Evolutionary conservation across 495 filamentous ascomycete species (phyloP), one percentile per base, ranked within the genome.

Genomic region (Venustampulla echinocandica): DNA sequence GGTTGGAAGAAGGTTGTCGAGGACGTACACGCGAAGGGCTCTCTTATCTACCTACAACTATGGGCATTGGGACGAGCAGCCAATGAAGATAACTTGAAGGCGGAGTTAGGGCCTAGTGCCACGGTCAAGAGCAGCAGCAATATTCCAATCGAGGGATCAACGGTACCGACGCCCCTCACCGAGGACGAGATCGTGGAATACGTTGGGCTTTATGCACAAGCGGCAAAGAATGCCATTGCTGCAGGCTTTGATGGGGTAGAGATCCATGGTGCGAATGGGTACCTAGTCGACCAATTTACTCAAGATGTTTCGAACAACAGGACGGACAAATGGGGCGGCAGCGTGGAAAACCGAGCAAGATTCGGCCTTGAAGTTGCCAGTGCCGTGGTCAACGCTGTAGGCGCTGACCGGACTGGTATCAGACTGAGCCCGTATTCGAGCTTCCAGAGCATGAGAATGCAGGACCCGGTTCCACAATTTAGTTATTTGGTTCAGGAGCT

Each of bases 201-300:
- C n/a, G 71, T 85, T 18, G 47, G 58, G 0, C 72, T 73, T 47
- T 85, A 80, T 42, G 79, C 68, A 6, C 55, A 69, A 18, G 83
- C 81, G 14, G 77, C 84, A 1, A 63, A 68, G 50, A 80, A 78
- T 44, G 80, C 82, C 3, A 64, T 87, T 10, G 67, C 63, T 7
- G 84, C 83, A 3, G 84, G 84, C 10, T 89, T 87, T 46, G 84
- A 87, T 55, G 83, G 81, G 20, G 81, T 89, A 3, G 85, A 89
- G 65, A 66, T 87, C 44, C 83, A 87, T 57, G 77, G 66, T 27
- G 81, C 81, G 3, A 87, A 89, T 52, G 84, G 84, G 7, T 87
- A 86, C 56, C 61, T 89, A 39, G 65, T 86, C 40, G 81, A 89
- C 56, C 84, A 89, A 62, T 89, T 89, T 60, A 66, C 64, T 1